A percentile compares a stretch with the other conserved stretches of the same genome.
These are phyloP conservation scores for Dothidotthia symphoricarpi DNA, from an alignment of 2,329 filamentous ascomycete species.

Conservation along the genomic window DNA sequence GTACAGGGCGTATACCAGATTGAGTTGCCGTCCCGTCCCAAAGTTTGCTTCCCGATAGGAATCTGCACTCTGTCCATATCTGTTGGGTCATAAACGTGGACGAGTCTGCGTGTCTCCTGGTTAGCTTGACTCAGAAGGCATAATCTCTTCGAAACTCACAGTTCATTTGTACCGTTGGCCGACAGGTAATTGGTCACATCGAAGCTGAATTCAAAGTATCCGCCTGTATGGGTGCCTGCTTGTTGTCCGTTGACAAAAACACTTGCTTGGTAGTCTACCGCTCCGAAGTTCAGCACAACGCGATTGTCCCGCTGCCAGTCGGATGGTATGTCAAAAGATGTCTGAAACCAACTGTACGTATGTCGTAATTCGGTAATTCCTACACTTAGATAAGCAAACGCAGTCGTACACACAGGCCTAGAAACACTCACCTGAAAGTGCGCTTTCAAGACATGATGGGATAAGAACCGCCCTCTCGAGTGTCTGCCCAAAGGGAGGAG, in stretches of 20 bases:
- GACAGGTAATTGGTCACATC: conserved; percentile 54
- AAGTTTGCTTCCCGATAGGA: conserved; percentile 65
- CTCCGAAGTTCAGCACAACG: conserved; percentile 58
- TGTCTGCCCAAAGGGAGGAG: conserved; percentile 47
- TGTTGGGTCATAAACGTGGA: conserved; percentile 68
- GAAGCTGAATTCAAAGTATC: conserved; percentile 61
- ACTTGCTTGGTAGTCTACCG: conserved; percentile 58
- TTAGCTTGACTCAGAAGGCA: neutral
- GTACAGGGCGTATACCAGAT: conserved; percentile 73
- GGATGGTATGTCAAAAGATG: conserved; percentile 51
- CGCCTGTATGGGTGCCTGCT: conserved; percentile 57
- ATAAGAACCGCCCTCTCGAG: conserved; percentile 50
- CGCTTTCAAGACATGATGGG: conserved; percentile 56
- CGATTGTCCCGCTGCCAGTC: conserved; percentile 46
- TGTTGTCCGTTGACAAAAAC: conserved; percentile 59
- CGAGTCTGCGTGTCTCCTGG: conserved; percentile 45
- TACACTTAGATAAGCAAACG: no score
- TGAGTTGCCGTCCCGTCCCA: conserved; percentile 52
- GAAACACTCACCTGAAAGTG: conserved; percentile 49
- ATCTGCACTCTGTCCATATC: conserved; percentile 57
- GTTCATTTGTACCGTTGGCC: conserved; percentile 51
- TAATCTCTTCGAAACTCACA: conserved; percentile 44
- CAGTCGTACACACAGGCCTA: no score
- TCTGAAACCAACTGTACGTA: conserved; percentile 52
- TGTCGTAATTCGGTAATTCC: conserved; percentile 44